These are phyloP conservation scores for Dictyostelium capitatum DNA, from an alignment of 78 protist genomes.

Conservation along the genomic window DNA sequence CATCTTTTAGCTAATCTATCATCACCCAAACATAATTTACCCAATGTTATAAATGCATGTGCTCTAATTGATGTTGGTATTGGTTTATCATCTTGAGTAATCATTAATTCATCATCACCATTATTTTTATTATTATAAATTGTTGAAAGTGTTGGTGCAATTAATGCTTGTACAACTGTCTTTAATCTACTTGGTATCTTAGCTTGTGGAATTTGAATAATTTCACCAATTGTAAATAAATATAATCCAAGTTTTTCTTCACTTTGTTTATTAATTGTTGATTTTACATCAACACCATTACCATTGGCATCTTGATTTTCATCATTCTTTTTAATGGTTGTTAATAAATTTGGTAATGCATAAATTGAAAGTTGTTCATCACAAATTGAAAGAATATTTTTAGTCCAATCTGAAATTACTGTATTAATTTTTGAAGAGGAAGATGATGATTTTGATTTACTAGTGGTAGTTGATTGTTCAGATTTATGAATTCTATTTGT, in stretches of 20 bases:
- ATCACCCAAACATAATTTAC: conserved; percentile 85
- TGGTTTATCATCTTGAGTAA: not conserved
- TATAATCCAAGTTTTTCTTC: conserved; percentile 24
- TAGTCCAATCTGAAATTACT: conserved; percentile 42
- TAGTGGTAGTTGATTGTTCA: not conserved
- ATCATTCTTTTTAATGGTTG: not conserved
- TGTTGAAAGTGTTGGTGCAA: conserved; percentile 45
- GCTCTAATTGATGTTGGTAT: conserved; percentile 77
- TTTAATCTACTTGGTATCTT: conserved; percentile 31
- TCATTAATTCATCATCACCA: not conserved
- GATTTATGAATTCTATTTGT: conserved; percentile 5
- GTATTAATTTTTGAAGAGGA: not conserved
- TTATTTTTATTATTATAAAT: not conserved
- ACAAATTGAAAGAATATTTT: conserved; percentile 22
- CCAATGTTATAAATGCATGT: conserved; percentile 85
- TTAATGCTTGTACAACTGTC: conserved; percentile 76
- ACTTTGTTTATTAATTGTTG: not conserved
- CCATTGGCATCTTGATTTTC: not conserved
- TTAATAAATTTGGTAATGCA: conserved; percentile 25
- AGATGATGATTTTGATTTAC: too few relatives aligned
- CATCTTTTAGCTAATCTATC: conserved; percentile 80
- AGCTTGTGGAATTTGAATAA: conserved; percentile 53
- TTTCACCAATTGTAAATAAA: conserved; percentile 82
- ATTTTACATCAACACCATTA: not conserved
- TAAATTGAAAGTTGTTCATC: conserved; percentile 31